These are phyloP conservation scores for Sporothrix pallida DNA, from an alignment of 2,329 filamentous ascomycete species.

Conservation along the genomic window DNA sequence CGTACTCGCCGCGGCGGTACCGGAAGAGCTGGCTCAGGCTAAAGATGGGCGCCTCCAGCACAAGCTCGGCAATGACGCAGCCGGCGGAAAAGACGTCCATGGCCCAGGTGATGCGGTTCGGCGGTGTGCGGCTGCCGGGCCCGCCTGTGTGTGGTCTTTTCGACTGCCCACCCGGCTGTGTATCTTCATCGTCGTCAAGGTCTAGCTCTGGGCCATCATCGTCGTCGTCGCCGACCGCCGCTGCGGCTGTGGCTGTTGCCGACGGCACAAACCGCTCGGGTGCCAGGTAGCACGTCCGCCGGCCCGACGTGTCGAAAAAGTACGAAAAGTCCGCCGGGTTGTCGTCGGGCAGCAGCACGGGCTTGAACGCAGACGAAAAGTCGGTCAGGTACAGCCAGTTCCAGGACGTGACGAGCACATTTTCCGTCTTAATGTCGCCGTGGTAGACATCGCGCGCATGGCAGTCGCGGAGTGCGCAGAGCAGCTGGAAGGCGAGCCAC, in stretches of 20 bases:
- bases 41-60: conserved; percentile 95
- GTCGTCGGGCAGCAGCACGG: conserved; percentile 89
- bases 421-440: conserved; percentile 98
- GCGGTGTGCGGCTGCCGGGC: conserved; percentile 25
- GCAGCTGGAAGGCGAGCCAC: conserved; percentile 94
- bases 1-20: conserved; percentile 90
- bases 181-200: conserved; percentile 17
- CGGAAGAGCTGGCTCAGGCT: conserved; percentile 95
- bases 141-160: not conserved
- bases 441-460: conserved; percentile 90
- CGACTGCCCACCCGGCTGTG: not conserved
- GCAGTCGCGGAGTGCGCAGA: conserved; percentile 90
- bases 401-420: conserved; percentile 96
- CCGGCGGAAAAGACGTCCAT: conserved; percentile 99
- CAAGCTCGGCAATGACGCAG: conserved; percentile 95
- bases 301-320: conserved; percentile 92
- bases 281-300: conserved; percentile 91
- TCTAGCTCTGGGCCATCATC: conserved; percentile 51
- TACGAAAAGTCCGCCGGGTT: conserved; percentile 98
- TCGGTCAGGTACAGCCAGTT: conserved; percentile 99
- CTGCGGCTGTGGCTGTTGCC: conserved; percentile 57
- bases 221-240: conserved; percentile 60
- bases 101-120: conserved; percentile 70
- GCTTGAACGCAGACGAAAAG: conserved; percentile 95
- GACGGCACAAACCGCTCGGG: conserved; percentile 86